Base-by-base conservation (phyloP, 2,329 filamentous ascomycete genomes). In the Penicillium sp. region DNA sequence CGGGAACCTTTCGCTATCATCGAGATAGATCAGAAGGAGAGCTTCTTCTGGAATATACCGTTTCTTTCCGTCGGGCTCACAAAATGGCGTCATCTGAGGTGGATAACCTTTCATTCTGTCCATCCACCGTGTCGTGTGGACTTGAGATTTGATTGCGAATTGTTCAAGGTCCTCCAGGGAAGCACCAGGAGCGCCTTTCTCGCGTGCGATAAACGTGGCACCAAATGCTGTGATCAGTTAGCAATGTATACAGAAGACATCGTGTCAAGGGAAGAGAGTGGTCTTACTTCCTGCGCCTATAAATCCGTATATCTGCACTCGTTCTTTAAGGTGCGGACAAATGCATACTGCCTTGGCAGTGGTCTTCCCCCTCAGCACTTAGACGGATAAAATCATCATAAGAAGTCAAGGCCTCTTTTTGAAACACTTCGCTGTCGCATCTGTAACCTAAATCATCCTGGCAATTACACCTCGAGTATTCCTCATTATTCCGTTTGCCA, bases 21-120 rank as follows among this genome's bases (percentile, higher is more conserved):
- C 51, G 14, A 66, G 49, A 9, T 70, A 61, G 14, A 67, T 56
- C 41, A 72, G 41, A 12, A 65, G 38, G 9, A 69, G 49, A 4
- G 69, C 69, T 54, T 72, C 69, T 6, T 46, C 43, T 10, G 68
- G 69, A 4, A 71, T 61, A 50, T 61, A 67, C 41, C 58, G 43
- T 8, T 16, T 19, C 12, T 33, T 4, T 3, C 42, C 25, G 26
- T n/a, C 50, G 17, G 55, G 41, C 17, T 58, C 58, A 3, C 35
- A 19, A 19, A 61, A 55, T 16, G 35, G 25, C 10, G n/a, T 53
- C 60, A 56, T 59, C 26, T 43, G 36, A 9, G 40, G 53, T 33
- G 11, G 19, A 16, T 10, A 42, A n/a, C 33, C 19, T 5, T 19
- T 2, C 1, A 11, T 52, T 49, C 1, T 30, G 10, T 47, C 55